phyloP scores from a whole-genome alignment of 768 basidiomycete species.

The Boletellus sp. region DNA sequence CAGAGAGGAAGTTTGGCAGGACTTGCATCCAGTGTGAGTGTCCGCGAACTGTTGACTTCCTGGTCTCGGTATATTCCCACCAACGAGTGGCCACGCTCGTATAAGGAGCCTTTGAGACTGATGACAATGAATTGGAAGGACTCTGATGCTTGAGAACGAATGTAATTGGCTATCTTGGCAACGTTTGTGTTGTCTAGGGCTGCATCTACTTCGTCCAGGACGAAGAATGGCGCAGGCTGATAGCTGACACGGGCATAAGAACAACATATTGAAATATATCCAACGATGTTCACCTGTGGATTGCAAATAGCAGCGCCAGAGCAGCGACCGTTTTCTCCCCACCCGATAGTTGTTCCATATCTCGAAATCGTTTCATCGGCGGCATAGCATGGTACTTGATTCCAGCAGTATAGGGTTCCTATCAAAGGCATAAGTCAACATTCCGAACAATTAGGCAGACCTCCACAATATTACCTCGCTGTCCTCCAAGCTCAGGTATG shows the following conservation, averaged over 20 bases:
- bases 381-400: slow-evolving; percentile 99
- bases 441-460: slow-evolving; percentile 13
- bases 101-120: slow-evolving; percentile 90
- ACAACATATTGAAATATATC: background rate
- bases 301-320: slow-evolving; percentile 92
- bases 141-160: slow-evolving; percentile 77
- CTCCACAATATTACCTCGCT: slow-evolving; percentile 65
- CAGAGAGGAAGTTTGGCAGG: background rate
- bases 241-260: slow-evolving; percentile 50
- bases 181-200: slow-evolving; percentile 99
- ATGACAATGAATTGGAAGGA: slow-evolving; percentile 96
- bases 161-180: slow-evolving; percentile 91
- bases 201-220: slow-evolving; percentile 97
- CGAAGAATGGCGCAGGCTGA: slow-evolving; percentile 96
- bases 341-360: slow-evolving; percentile 98
- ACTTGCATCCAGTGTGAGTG: slow-evolving; percentile 85
- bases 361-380: slow-evolving; percentile 97
- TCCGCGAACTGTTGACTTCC: slow-evolving; percentile 87
- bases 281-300: slow-evolving; percentile 66
- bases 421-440: slow-evolving; percentile 5
- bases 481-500: slow-evolving; percentile 94
- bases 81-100: slow-evolving; percentile 84
- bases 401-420: slow-evolving; percentile 84
- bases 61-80: slow-evolving; percentile 96
- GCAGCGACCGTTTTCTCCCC: slow-evolving; percentile 99